Conservation (phyloP, 768 basidiomycete species). For the Rhodotorula kratochvilovae region DNA sequence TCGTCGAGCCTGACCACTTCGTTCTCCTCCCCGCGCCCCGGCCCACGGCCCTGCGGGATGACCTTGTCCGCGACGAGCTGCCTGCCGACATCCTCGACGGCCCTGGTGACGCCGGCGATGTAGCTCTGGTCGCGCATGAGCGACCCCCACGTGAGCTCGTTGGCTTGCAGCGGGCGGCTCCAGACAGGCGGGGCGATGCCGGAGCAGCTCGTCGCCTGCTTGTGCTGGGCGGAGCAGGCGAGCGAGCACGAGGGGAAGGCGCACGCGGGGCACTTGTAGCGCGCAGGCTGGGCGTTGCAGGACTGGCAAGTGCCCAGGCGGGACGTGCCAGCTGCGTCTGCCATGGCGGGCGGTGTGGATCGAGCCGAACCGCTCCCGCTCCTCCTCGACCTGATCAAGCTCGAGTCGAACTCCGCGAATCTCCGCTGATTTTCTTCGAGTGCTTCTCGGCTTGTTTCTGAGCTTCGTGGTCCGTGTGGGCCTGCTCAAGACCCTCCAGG, state of each 20-base stretch:
- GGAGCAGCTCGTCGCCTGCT: conserved; percentile 15
- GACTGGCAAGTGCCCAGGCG: conserved; percentile 24
- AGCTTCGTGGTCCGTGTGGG: no score
- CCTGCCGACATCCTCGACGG: conserved; percentile 26
- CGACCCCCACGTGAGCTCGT: conserved; percentile 35
- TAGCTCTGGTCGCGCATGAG: conserved; percentile 39
- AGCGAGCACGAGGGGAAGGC: conserved; percentile 34
- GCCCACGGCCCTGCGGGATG: conserved; percentile 27
- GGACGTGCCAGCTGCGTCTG: neutral
- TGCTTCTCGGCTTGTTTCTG: no score
- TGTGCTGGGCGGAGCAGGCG: conserved; percentile 36
- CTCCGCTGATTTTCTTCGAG: no score
- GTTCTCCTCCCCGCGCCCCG: neutral
- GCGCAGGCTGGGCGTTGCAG: conserved; percentile 20
- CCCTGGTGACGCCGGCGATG: conserved; percentile 31
- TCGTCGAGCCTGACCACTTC: conserved; percentile 28
- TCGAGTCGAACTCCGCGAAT: neutral
- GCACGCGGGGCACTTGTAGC: conserved; percentile 38
- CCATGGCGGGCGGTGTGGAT: neutral
- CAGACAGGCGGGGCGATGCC: conserved; percentile 34
- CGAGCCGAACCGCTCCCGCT: no score
- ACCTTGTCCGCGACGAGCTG: conserved; percentile 27
- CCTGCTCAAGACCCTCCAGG: no score
- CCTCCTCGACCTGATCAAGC: neutral
- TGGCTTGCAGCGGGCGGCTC: conserved; percentile 15